Percentiles rank a stretch among this genome's conserved stretches.
phyloP scores from a whole-genome alignment of 78 protist genomes.

The Chrysochromulina tobinii region DNA sequence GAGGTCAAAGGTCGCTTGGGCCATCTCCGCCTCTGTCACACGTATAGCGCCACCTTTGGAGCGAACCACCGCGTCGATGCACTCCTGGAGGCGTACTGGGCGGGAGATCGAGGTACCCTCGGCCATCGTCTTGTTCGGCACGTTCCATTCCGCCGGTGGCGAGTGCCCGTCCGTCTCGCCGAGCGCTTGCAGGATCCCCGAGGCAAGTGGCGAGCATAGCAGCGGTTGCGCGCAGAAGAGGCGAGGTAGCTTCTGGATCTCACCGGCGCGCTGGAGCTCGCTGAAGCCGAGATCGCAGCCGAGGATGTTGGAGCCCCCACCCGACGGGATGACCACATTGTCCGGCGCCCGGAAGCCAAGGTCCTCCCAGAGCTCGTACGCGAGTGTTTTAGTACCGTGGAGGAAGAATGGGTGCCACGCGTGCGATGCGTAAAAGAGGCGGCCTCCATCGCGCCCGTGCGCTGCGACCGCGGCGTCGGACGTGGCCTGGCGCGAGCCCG shows the following conservation, averaged over 20 bases:
- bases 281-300: neutral
- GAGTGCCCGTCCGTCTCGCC: neutral
- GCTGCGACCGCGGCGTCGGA: conserved; percentile 10
- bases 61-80: neutral
- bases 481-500: conserved; percentile 17
- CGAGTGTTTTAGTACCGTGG: conserved; percentile 23
- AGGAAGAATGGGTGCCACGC: conserved; percentile 29
- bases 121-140: neutral
- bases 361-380: conserved; percentile 29
- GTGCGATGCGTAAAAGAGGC: conserved; percentile 8
- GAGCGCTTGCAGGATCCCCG: neutral
- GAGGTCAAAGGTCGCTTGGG: neutral
- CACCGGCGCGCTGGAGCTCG: conserved; percentile 12
- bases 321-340: neutral
- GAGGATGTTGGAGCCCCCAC: neutral
- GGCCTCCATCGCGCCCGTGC: neutral
- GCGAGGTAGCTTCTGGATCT: neutral
- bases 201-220: neutral
- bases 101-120: neutral
- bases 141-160: neutral
- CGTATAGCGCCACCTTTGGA: neutral
- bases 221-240: neutral
- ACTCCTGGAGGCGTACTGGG: neutral
- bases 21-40: neutral
- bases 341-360: conserved; percentile 34